These are phyloP conservation scores for Penicillium desertorum DNA, from an alignment of 495 filamentous ascomycete species.

Conservation along the genomic window DNA sequence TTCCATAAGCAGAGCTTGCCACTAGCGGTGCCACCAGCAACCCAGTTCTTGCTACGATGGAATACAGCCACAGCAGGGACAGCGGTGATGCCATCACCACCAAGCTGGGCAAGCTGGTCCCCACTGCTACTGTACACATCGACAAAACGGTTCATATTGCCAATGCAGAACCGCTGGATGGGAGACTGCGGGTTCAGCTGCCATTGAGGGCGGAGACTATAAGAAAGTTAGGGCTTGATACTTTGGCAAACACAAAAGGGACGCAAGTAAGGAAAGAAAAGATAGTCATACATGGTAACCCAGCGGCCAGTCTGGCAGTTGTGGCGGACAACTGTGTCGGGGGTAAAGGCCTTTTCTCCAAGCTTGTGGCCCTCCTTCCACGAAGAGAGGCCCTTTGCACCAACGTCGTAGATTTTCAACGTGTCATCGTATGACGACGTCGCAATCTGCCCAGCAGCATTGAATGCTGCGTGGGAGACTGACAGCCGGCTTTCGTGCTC, in stretches of 20 bases:
- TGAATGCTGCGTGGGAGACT: conserved; percentile 89
- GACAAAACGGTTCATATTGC: conserved; percentile 97
- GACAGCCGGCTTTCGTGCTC: conserved; percentile 80
- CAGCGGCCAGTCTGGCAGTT: conserved; percentile 95
- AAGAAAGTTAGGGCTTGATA: conserved; percentile 23
- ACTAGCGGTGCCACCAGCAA: conserved; percentile 87
- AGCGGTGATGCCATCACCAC: conserved; percentile 84
- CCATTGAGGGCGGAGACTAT: conserved; percentile 90
- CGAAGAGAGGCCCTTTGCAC: conserved; percentile 50
- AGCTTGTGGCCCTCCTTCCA: conserved; percentile 66
- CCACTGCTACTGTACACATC: conserved; percentile 80
- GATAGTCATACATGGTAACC: conserved; percentile 62
- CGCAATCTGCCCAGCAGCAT: conserved; percentile 74
- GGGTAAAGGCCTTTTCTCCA: conserved; percentile 61
- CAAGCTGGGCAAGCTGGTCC: conserved; percentile 87
- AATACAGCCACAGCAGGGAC: conserved; percentile 92
- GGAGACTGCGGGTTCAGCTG: conserved; percentile 73
- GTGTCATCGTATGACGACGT: conserved; percentile 95
- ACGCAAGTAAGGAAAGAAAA: neutral
- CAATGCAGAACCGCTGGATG: conserved; percentile 84
- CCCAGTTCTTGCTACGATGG: conserved; percentile 85
- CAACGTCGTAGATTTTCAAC: conserved; percentile 84
- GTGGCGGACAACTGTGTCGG: conserved; percentile 68
- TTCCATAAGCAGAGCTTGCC: conserved; percentile 92
- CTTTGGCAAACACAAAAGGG: neutral